These are phyloP conservation scores for Iris pallida DNA, from an alignment of 116 monocot genomes.

Conservation along the genomic window DNA sequence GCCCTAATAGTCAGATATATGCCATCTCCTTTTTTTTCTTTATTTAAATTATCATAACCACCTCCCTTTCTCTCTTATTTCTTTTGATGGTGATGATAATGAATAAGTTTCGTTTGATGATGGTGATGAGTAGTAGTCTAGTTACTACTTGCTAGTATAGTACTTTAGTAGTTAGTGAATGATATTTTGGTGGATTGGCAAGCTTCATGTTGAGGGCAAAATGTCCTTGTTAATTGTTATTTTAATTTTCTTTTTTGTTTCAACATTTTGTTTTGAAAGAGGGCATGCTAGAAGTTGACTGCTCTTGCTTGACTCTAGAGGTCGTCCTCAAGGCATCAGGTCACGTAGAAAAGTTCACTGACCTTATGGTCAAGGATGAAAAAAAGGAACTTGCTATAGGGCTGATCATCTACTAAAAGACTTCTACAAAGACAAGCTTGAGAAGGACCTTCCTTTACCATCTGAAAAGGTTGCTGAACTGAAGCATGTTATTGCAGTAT, in stretches of 20 bases:
- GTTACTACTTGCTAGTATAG: too few species aligned
- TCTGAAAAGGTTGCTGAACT: constrained; percentile 58
- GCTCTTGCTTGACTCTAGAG: constrained; percentile 92
- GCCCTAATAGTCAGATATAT: too few species aligned
- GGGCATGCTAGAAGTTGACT: constrained; percentile 86
- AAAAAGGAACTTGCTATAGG: constrained; percentile 77
- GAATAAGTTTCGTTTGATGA: too few species aligned
- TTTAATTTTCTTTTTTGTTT: background rate
- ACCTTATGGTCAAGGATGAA: constrained; percentile 96
- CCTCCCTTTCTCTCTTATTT: too few species aligned
- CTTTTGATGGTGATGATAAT: too few species aligned
- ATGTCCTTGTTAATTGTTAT: too few species aligned
- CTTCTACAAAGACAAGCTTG: constrained; percentile 82
- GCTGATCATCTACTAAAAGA: constrained; percentile 93
- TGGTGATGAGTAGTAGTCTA: too few species aligned
- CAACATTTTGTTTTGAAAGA: constrained; percentile 96
- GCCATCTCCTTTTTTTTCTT: too few species aligned
- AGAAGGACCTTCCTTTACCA: constrained; percentile 68
- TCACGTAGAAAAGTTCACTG: constrained; percentile 90
- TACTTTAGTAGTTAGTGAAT: too few species aligned
- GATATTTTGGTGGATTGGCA: too few species aligned
- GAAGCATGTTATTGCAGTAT: constrained; percentile 58
- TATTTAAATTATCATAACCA: too few species aligned
- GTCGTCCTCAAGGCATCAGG: constrained; percentile 82
- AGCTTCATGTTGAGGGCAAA: too few species aligned